Conservation (phyloP, 169 alveolate species). For the Amoebophrya sp. region DNA sequence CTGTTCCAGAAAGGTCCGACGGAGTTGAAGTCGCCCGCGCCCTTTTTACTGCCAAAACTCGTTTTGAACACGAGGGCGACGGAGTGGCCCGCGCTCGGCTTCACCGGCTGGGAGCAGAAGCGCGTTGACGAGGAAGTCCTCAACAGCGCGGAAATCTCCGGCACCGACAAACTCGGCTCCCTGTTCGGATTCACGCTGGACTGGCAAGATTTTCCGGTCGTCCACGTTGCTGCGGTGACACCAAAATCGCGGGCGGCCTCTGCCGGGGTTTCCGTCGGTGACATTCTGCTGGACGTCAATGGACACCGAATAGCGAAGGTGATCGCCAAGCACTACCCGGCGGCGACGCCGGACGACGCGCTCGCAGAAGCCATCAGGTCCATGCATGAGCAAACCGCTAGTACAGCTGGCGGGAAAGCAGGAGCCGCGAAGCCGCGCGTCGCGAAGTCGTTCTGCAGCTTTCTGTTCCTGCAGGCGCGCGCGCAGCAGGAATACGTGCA, state of each 20-base stretch:
- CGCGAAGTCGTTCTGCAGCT: neutral
- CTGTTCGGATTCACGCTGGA: neutral
- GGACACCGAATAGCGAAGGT: neutral
- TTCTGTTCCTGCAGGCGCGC: neutral
- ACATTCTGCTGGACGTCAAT: neutral
- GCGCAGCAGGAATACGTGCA: neutral
- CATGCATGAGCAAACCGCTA: neutral
- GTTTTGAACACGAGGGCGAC: neutral
- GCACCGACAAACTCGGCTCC: neutral
- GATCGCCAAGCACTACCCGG: no score
- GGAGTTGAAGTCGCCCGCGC: no score
- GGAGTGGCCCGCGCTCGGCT: neutral
- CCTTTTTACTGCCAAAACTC: no score
- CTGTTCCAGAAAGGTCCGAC: no score
- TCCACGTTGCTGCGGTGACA: neutral
- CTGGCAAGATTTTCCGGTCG: neutral
- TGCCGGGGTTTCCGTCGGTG: neutral
- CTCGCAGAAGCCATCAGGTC: no score
- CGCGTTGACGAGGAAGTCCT: neutral
- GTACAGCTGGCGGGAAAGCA: neutral
- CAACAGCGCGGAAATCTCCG: neutral
- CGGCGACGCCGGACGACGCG: neutral
- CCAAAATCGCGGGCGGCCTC: neutral
- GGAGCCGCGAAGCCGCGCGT: neutral
- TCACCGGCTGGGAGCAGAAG: slow-evolving; percentile 1